These are phyloP conservation scores for Ceratobasidium sp. DNA, from an alignment of 1,284 basidiomycete genomes.

Conservation along the genomic window DNA sequence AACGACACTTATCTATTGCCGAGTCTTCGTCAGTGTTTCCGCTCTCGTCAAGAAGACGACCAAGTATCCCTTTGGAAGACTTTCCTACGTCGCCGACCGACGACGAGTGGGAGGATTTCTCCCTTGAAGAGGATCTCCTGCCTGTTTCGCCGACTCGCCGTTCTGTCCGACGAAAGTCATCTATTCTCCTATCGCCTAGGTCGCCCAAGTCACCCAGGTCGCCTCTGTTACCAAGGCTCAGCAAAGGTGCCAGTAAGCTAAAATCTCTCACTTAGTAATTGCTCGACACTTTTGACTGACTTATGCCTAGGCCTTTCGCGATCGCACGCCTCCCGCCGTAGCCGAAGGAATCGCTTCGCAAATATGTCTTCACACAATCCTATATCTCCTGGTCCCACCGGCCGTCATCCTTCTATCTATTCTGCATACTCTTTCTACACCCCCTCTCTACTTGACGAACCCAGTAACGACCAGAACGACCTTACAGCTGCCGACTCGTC, in stretches of 20 bases:
- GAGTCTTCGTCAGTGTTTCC: constrained; percentile 6
- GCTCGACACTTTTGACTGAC: not conserved
- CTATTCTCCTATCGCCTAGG: constrained; percentile 13
- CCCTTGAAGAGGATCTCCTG: constrained; percentile 24
- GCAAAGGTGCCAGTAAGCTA: constrained; percentile 35
- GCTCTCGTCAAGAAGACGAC: constrained; percentile 29
- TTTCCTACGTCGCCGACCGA: constrained; percentile 32
- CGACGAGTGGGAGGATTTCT: constrained; percentile 44
- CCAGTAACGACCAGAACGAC: constrained; percentile 12
- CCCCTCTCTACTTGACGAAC: constrained; percentile 25
- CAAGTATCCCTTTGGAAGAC: constrained; percentile 35
- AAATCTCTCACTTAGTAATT: no score
- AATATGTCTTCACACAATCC: constrained; percentile 11
- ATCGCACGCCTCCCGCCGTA: constrained; percentile 40
- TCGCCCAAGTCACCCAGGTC: constrained; percentile 2
- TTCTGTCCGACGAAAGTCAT: constrained; percentile 27
- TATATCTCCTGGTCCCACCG: constrained; percentile 1
- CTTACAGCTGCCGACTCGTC: not conserved
- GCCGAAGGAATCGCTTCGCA: constrained; percentile 18
- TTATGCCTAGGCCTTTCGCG: constrained; percentile 19
- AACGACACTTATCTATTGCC: constrained; percentile 32
- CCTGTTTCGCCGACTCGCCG: constrained; percentile 28
- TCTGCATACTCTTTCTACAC: constrained; percentile 39
- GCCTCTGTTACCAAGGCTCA: constrained; percentile 31
- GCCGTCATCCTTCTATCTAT: constrained; percentile 30